These are phyloP conservation scores for Mucor plumbeus DNA, from an alignment of 371 early-diverging fungal genomes.

Conservation along the genomic window DNA sequence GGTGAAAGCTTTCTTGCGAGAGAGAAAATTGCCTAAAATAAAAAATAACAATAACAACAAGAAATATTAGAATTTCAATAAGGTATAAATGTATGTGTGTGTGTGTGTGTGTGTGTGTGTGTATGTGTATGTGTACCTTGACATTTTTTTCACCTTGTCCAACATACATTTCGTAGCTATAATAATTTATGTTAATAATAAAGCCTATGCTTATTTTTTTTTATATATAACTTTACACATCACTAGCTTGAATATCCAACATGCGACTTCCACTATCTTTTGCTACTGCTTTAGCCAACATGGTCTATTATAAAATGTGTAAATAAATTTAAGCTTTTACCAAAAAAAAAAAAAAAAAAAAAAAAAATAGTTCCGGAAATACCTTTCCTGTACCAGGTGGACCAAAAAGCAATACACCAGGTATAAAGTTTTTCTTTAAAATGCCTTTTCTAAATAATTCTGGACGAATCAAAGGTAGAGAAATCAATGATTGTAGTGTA, in stretches of 20 bases:
- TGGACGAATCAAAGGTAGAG: conserved; percentile 83
- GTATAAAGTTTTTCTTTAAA: conserved; percentile 74
- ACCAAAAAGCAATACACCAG: conserved; percentile 93
- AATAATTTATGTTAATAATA: neutral
- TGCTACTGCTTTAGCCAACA: conserved; percentile 96
- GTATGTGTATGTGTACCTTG: conserved; percentile 32
- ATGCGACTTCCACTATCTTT: conserved; percentile 94
- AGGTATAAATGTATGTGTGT: neutral
- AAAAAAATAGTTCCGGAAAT: neutral
- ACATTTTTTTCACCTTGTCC: conserved; percentile 99
- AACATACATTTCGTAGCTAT: conserved; percentile 90
- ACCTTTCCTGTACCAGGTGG: conserved; percentile 97
- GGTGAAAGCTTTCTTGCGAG: conserved; percentile 95
- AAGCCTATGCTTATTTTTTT: neutral
- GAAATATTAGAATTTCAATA: neutral
- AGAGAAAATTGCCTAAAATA: conserved; percentile 83
- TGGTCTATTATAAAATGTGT: conserved; percentile 64
- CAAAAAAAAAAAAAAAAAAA: neutral
- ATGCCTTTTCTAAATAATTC: conserved; percentile 81
- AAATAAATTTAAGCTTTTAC: neutral
- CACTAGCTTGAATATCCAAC: conserved; percentile 92
- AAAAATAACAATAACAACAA: conserved; percentile 14
- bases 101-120: neutral
- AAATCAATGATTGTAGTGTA: conserved; percentile 85
- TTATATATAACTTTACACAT: conserved; percentile 60